Evolutionary conservation across 2,329 filamentous ascomycete genomes (phyloP).

Genomic region (Coniochaeta hoffmannii): DNA sequence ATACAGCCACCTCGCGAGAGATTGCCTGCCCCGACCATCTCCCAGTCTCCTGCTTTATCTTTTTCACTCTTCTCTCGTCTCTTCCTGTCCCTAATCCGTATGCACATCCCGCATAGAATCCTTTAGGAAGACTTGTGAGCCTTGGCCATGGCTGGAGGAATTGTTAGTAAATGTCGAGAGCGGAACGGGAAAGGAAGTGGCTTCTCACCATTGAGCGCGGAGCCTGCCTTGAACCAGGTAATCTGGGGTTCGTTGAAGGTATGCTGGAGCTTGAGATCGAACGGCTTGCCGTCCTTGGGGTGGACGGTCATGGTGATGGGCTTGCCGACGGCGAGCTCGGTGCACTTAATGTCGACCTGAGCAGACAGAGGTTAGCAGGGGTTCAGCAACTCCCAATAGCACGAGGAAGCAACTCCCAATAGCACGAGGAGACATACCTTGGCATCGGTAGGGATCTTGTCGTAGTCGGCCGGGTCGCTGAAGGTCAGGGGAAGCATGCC

Average conservation of each 20-base stretch:
- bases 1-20: neutral
- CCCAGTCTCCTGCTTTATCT: neutral
- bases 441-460: slow-evolving; percentile 90
- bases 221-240: neutral
- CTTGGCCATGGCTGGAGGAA: neutral
- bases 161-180: neutral
- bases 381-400: neutral
- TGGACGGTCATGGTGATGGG: slow-evolving; percentile 87
- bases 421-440: slow-evolving; percentile 41
- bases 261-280: slow-evolving; percentile 79
- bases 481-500: slow-evolving; percentile 99
- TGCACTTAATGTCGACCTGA: slow-evolving; percentile 77
- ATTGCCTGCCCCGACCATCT: neutral
- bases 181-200: too few species aligned
- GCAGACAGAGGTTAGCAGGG: slow-evolving; percentile 14
- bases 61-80: neutral
- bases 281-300: slow-evolving; percentile 75
- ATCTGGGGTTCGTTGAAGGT: slow-evolving; percentile 98
- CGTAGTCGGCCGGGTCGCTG: slow-evolving; percentile 89
- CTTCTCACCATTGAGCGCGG: neutral
- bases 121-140: neutral
- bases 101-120: neutral
- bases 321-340: slow-evolving; percentile 85
- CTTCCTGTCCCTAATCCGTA: neutral
- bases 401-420: too few species aligned